These are phyloP conservation scores for Fusarium pseudograminearum DNA, from an alignment of 2,329 filamentous ascomycete species.

Conservation along the genomic window DNA sequence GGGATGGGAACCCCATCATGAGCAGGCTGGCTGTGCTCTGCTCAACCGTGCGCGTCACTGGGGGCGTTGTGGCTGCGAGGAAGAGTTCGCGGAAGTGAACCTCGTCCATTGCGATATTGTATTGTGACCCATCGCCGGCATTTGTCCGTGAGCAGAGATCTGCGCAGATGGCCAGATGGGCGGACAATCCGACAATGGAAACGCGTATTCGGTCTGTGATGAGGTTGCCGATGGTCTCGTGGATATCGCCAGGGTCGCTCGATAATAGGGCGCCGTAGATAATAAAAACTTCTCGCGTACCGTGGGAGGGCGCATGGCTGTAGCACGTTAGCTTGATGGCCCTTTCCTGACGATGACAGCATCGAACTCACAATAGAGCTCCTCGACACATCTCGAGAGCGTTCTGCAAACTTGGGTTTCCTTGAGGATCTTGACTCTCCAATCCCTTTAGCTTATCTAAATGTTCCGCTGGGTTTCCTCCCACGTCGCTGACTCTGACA, in stretches of 20 bases:
- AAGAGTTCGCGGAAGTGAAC: slow-evolving; percentile 88
- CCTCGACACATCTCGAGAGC: slow-evolving; percentile 95
- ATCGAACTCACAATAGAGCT: slow-evolving; percentile 75
- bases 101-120: slow-evolving; percentile 84
- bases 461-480: slow-evolving; percentile 91
- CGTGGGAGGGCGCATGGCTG: slow-evolving; percentile 90
- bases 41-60: slow-evolving; percentile 76
- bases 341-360: neutral
- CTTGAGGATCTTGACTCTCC: slow-evolving; percentile 75
- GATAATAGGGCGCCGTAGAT: slow-evolving; percentile 92
- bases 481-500: slow-evolving; percentile 86
- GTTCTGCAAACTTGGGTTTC: slow-evolving; percentile 88
- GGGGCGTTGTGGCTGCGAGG: slow-evolving; percentile 88
- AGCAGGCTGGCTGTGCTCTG: slow-evolving; percentile 75
- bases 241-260: slow-evolving; percentile 94
- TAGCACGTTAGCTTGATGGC: slow-evolving; percentile 5
- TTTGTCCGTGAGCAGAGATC: slow-evolving; percentile 93
- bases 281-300: slow-evolving; percentile 91
- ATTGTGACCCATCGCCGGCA: slow-evolving; percentile 78
- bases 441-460: slow-evolving; percentile 79
- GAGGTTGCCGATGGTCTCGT: slow-evolving; percentile 84
- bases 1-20: slow-evolving; percentile 98
- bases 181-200: slow-evolving; percentile 88
- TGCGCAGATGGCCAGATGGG: slow-evolving; percentile 90
- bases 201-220: slow-evolving; percentile 87